Conservation (phyloP, 805 yeast genomes). For the Candida schatavii region DNA sequence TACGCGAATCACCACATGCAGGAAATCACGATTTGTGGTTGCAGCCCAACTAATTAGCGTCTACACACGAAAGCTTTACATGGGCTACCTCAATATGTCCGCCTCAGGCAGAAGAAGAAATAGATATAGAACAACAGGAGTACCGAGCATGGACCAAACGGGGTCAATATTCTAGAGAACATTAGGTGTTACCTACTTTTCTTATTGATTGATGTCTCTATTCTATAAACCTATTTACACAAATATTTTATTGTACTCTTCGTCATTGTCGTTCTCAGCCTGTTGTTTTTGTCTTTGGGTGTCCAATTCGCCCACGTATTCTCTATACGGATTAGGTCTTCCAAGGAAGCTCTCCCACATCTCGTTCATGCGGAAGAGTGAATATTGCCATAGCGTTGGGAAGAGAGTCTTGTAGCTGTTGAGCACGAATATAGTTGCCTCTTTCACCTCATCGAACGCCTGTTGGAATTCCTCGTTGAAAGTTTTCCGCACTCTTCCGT, state of each 20-base stretch:
- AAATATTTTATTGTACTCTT: slow-evolving; percentile 1
- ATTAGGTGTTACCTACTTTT: no score
- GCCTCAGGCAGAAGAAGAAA: no score
- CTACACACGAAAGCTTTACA: no score
- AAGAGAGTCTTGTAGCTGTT: slow-evolving; percentile 72
- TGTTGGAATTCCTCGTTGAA: slow-evolving; percentile 44
- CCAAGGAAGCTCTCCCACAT: slow-evolving; percentile 81
- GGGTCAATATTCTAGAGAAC: no score
- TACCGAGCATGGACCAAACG: no score
- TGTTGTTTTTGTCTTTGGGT: slow-evolving; percentile 12
- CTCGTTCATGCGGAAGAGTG: slow-evolving; percentile 46
- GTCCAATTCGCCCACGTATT: background rate
- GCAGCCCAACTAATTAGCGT: no score
- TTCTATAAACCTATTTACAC: background rate
- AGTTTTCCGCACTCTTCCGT: slow-evolving; percentile 4
- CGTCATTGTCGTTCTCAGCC: slow-evolving; percentile 3
- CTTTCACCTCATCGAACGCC: slow-evolving; percentile 51
- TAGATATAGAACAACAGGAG: no score
- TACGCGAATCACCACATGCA: no score
- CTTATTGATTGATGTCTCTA: background rate
- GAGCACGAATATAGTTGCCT: slow-evolving; percentile 63
- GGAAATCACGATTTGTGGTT: no score
- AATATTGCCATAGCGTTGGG: slow-evolving; percentile 48
- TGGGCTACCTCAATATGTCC: no score
- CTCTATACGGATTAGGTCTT: background rate